These are phyloP conservation scores for Fragaria vesca DNA, from an alignment of 306 rosid species.

Conservation along the genomic window DNA sequence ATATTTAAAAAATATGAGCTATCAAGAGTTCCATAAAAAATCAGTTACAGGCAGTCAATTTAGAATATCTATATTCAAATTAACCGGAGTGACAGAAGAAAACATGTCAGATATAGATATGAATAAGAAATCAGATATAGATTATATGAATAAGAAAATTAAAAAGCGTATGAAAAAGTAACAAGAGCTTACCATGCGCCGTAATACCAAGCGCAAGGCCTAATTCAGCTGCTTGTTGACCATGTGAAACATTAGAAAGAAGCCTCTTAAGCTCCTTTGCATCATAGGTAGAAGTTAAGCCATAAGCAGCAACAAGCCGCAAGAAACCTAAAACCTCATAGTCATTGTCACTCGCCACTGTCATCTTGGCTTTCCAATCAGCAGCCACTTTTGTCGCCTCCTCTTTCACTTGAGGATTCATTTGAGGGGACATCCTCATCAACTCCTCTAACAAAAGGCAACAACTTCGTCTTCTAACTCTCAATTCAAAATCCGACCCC, in stretches of 20 bases:
- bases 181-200: constrained; percentile 34
- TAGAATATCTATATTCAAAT: constrained; percentile 9
- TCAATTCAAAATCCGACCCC: constrained; percentile 27
- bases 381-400: constrained; percentile 40
- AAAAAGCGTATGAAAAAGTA: background rate
- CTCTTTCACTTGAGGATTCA: constrained; percentile 34
- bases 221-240: constrained; percentile 31
- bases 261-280: constrained; percentile 33
- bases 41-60: background rate
- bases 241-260: constrained; percentile 31
- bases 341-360: constrained; percentile 1
- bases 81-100: too few relatives aligned
- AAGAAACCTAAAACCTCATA: constrained; percentile 51
- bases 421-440: constrained; percentile 34
- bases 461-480: constrained; percentile 40
- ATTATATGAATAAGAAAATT: background rate
- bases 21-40: background rate
- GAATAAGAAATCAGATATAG: background rate
- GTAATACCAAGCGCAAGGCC: constrained; percentile 27
- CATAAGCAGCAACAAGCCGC: constrained; percentile 37
- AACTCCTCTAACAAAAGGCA: constrained; percentile 39
- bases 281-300: constrained; percentile 33
- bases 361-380: constrained; percentile 45
- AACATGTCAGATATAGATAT: background rate
- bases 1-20: background rate